phyloP scores from a whole-genome alignment of 2,329 filamentous ascomycete species.

The Phaeophleospora eucalypticola region DNA sequence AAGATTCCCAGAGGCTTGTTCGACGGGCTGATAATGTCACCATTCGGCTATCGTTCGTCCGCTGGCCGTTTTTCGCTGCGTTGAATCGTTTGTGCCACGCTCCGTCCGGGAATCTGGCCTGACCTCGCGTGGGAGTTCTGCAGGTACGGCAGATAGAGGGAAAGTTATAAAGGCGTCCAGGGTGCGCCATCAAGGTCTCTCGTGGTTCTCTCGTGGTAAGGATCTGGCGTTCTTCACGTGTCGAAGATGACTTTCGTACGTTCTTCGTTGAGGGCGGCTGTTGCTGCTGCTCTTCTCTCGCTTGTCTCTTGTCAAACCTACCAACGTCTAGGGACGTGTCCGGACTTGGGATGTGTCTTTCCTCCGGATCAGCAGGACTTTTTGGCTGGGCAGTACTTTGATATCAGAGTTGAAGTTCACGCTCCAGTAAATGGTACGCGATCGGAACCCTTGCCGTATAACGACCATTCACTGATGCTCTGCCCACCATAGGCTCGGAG shows the following conservation, averaged over 20 bases:
- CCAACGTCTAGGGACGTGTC: slow-evolving; percentile 53
- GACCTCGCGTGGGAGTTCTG: no score
- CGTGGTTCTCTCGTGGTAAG: slow-evolving; percentile 4
- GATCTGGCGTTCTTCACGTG: not conserved
- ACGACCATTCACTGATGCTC: slow-evolving; percentile 39
- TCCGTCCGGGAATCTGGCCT: not conserved
- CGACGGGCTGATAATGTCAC: no score
- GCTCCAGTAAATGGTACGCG: slow-evolving; percentile 52
- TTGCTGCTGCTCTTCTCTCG: slow-evolving; percentile 7
- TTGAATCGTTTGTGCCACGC: not conserved
- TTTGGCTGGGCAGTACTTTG: slow-evolving; percentile 77
- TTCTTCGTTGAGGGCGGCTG: slow-evolving; percentile 8
- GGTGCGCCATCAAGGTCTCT: slow-evolving; percentile 17
- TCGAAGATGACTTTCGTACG: slow-evolving; percentile 12
- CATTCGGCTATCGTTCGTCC: not conserved
- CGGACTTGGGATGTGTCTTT: slow-evolving; percentile 52
- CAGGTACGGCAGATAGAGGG: slow-evolving; percentile 1
- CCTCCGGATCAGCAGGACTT: slow-evolving; percentile 69
- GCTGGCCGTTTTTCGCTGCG: not conserved
- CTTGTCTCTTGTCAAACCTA: slow-evolving; percentile 47
- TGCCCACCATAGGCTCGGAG: slow-evolving; percentile 67
- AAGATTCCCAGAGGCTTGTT: no score
- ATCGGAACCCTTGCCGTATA: slow-evolving; percentile 49
- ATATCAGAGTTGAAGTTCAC: slow-evolving; percentile 74
- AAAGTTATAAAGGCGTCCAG: not conserved